Conservation (phyloP, 2,329 filamentous ascomycete species). For the Clonostachys byssicola region DNA sequence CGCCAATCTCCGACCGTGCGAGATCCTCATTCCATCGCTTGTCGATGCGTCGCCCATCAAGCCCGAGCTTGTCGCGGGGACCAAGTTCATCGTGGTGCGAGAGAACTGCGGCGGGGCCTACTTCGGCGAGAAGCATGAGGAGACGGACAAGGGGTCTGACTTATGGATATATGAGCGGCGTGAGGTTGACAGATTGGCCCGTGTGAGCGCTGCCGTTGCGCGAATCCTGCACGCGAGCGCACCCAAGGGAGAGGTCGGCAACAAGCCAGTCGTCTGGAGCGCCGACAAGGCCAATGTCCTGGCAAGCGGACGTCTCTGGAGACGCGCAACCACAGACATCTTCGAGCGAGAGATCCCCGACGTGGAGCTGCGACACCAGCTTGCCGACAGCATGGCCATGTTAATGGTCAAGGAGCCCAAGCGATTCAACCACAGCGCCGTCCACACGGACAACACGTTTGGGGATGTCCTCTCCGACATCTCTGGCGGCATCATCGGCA, state of each 20-base stretch:
- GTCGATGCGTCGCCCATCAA: conserved; percentile 37
- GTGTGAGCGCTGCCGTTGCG: conserved; percentile 39
- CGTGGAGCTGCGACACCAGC: conserved; percentile 35
- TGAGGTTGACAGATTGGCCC: conserved; percentile 41
- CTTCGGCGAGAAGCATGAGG: conserved; percentile 41
- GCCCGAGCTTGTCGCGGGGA: conserved; percentile 33
- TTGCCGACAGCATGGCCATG: conserved; percentile 43
- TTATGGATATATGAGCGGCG: conserved; percentile 37
- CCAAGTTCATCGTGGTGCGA: conserved; percentile 42
- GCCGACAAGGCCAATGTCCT: conserved; percentile 50
- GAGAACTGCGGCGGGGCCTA: conserved; percentile 48
- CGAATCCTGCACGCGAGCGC: conserved; percentile 16
- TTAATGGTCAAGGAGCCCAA: conserved; percentile 39
- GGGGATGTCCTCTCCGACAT: conserved; percentile 42
- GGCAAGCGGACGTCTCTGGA: conserved; percentile 43
- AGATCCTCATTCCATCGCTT: conserved; percentile 34
- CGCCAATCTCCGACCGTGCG: conserved; percentile 45
- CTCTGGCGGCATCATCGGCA: conserved; percentile 38
- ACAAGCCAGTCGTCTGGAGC: conserved; percentile 36
- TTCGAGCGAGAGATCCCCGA: conserved; percentile 36
- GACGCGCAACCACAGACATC: conserved; percentile 31
- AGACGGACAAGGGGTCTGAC: conserved; percentile 36
- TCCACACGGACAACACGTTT: conserved; percentile 42
- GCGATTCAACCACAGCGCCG: conserved; percentile 37
- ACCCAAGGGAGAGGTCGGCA: conserved; percentile 14